Percentiles rank a stretch among this genome's conserved stretches.
phyloP scores from a whole-genome alignment of 1,284 basidiomycete species.

The Amylostereum chailletii region DNA sequence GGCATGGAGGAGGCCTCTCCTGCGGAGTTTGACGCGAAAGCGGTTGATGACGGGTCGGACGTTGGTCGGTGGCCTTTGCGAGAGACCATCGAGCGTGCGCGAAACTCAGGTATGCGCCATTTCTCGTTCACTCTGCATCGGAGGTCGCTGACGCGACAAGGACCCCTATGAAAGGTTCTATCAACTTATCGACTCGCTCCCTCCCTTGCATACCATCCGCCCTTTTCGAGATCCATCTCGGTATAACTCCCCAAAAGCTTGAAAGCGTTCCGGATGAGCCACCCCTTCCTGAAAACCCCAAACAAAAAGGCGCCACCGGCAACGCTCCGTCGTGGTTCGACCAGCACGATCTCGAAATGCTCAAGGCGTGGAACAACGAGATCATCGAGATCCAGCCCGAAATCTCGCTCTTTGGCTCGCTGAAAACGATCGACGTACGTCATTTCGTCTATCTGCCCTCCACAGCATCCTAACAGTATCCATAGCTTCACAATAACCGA shows the following conservation, averaged over 20 bases:
- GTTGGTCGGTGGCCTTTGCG: slow-evolving; percentile 57
- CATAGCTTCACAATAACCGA: slow-evolving; percentile 67
- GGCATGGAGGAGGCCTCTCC: slow-evolving; percentile 41
- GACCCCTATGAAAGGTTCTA: slow-evolving; percentile 38
- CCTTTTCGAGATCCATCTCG: slow-evolving; percentile 73
- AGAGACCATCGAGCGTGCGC: slow-evolving; percentile 68
- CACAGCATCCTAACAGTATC: background rate
- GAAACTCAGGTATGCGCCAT: slow-evolving; percentile 54
- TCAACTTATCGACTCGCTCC: slow-evolving; percentile 66
- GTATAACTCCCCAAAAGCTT: slow-evolving; percentile 55
- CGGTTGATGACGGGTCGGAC: slow-evolving; percentile 33
- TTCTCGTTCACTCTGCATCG: slow-evolving; percentile 12
- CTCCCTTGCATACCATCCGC: slow-evolving; percentile 65
- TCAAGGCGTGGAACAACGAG: slow-evolving; percentile 73
- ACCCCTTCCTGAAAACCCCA: slow-evolving; percentile 29
- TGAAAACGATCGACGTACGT: slow-evolving; percentile 68
- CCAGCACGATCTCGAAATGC: slow-evolving; percentile 60
- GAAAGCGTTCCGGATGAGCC: slow-evolving; percentile 57
- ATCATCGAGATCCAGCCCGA: slow-evolving; percentile 72
- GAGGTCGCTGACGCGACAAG: slow-evolving; percentile 31
- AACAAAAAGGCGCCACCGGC: slow-evolving; percentile 22
- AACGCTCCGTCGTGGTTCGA: slow-evolving; percentile 65
- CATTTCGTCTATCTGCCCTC: background rate
- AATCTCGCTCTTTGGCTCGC: slow-evolving; percentile 70
- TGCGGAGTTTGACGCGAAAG: slow-evolving; percentile 16